These are phyloP conservation scores for Saccharomycopsis fermentans DNA, from an alignment of 805 yeast genomes.

Conservation along the genomic window DNA sequence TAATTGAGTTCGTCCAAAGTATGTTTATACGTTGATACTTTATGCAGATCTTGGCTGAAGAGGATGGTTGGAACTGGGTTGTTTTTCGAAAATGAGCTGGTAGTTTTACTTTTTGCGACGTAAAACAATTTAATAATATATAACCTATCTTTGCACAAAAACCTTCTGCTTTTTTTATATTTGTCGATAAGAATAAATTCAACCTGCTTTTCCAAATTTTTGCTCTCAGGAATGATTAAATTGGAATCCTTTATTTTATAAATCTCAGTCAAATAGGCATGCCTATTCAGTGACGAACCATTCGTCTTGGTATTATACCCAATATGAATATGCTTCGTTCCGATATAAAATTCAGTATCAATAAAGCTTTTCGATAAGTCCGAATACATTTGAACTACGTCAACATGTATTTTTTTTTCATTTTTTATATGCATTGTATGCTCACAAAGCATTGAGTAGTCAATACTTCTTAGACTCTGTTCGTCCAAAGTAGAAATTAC, in stretches of 20 bases:
- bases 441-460: conserved; percentile 14
- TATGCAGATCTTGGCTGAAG: neutral
- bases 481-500: neutral
- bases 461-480: neutral
- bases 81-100: neutral
- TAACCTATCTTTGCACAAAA: neutral
- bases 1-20: neutral
- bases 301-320: conserved; percentile 24
- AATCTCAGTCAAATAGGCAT: conserved; percentile 18
- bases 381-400: conserved; percentile 43
- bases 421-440: conserved; percentile 32
- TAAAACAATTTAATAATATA: conserved; percentile 9
- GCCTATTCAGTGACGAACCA: conserved; percentile 24
- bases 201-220: neutral
- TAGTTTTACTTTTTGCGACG: conserved; percentile 3
- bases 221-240: neutral
- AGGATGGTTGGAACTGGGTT: neutral
- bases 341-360: conserved; percentile 56
- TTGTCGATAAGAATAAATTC: neutral
- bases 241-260: neutral
- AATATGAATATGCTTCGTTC: conserved; percentile 30
- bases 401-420: conserved; percentile 26
- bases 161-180: neutral
- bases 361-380: conserved; percentile 36
- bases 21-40: neutral